These are phyloP conservation scores for Agaricales sp. DNA, from an alignment of 1,284 basidiomycete genomes.

Conservation along the genomic window DNA sequence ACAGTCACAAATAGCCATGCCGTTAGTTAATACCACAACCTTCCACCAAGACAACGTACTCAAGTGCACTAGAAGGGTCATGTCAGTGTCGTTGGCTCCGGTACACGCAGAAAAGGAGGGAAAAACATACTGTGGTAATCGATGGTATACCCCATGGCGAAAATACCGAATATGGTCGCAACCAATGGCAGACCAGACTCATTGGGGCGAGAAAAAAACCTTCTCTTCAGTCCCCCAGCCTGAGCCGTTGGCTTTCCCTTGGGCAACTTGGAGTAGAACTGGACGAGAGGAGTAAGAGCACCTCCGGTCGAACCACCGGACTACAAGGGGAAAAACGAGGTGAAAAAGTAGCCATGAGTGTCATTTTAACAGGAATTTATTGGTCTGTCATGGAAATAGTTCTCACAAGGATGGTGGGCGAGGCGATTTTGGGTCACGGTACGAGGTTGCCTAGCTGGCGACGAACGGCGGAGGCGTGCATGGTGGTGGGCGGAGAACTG, in stretches of 20 bases:
- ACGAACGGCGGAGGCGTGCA: constrained; percentile 79
- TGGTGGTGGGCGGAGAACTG: constrained; percentile 25
- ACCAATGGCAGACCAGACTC: constrained; percentile 71
- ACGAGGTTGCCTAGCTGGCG: constrained; percentile 76
- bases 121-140: constrained; percentile 80
- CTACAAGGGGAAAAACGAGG: constrained; percentile 22
- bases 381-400: not conserved
- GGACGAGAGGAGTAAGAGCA: constrained; percentile 72
- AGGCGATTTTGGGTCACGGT: constrained; percentile 93
- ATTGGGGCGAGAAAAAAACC: constrained; percentile 81
- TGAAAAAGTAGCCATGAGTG: constrained; percentile 8
- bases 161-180: constrained; percentile 64
- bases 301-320: constrained; percentile 73
- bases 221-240: constrained; percentile 62
- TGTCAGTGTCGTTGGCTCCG: constrained; percentile 6
- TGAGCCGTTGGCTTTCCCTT: constrained; percentile 63
- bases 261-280: constrained; percentile 92
- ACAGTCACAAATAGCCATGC: constrained; percentile 22
- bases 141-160: constrained; percentile 80
- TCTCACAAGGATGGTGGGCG: constrained; percentile 78
- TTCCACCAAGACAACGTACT: constrained; percentile 36
- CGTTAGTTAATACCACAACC: constrained; percentile 6
- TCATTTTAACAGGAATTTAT: constrained; percentile 1
- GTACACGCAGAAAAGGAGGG: constrained; percentile 7
- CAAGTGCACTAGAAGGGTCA: constrained; percentile 52